Base-by-base conservation (phyloP, 139 green algal genomes). In the Asterochloris sp. region DNA sequence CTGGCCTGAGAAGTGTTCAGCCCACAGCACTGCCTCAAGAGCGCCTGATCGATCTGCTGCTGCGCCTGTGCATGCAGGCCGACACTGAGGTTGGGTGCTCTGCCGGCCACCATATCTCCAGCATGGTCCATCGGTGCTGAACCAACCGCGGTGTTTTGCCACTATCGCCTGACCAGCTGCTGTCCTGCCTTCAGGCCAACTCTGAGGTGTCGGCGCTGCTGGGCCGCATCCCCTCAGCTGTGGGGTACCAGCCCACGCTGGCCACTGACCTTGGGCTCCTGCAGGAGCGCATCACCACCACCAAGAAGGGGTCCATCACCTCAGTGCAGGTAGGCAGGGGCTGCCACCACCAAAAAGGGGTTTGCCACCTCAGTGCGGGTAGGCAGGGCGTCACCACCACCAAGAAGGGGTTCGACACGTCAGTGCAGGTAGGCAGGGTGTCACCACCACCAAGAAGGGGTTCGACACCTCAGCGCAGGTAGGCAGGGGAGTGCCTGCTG, bases 331-430 rank as follows among this genome's bases (percentile, higher is more conserved):
- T 95, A 78, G 0, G 21, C 64, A n/a, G n/a, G n/a, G n/a, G n/a
- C n/a, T n/a, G n/a, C n/a, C n/a, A n/a, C n/a, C n/a, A n/a, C n/a
- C n/a, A n/a, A n/a, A 96, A 98, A 98, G 90, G 97, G 97, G 19
- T 99, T 95, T 82, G 99, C 99, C 91, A 99, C 97, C 47, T 99
- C 96, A 1, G 97, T 99, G 87, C 94, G 96, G 92, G 93, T 95
- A 78, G 0, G 21, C 64, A n/a, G n/a, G n/a, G n/a, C 82, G n/a
- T n/a, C n/a, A n/a, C n/a, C n/a, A n/a, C n/a, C n/a, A n/a, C n/a
- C n/a, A n/a, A n/a, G 97, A 98, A 98, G 90, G 97, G 97, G 19
- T 99, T 95, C 83, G 99, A 99, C 91, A 99, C 97, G 29, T 99
- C 96, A 1, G 97, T 99, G 87, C 94, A 97, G 92, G 93, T 94